A percentile compares a stretch with the other conserved stretches of the same genome.
These are phyloP conservation scores for Cyclotella sp. DNA, from an alignment of 108 stramenopile genomes.

Conservation along the genomic window DNA sequence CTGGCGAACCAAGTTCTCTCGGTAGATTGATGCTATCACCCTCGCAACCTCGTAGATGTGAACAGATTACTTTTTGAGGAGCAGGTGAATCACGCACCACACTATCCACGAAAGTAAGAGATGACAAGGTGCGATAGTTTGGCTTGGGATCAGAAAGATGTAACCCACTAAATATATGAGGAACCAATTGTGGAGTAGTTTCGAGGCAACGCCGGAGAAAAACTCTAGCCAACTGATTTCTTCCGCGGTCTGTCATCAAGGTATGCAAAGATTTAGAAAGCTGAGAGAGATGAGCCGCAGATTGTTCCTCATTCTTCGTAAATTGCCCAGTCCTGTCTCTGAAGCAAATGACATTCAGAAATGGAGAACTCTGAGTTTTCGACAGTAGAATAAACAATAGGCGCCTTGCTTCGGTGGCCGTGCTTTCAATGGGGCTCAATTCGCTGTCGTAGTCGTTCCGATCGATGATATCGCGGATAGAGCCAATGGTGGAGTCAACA, in stretches of 20 bases:
- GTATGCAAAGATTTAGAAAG: slow-evolving; percentile 46
- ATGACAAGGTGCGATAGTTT: slow-evolving; percentile 56
- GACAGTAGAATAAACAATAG: slow-evolving; percentile 67
- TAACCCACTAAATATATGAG: slow-evolving; percentile 56
- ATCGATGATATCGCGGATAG: slow-evolving; percentile 37
- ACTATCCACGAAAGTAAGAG: slow-evolving; percentile 54
- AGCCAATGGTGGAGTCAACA: slow-evolving; percentile 32
- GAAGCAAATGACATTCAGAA: slow-evolving; percentile 41
- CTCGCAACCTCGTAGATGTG: background rate
- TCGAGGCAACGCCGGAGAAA: slow-evolving; percentile 57
- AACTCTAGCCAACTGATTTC: slow-evolving; percentile 35
- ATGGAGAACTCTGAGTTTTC: slow-evolving; percentile 58
- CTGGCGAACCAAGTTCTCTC: background rate
- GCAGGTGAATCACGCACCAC: slow-evolving; percentile 59
- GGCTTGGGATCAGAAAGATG: slow-evolving; percentile 66
- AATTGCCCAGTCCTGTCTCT: background rate
- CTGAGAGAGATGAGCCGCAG: slow-evolving; percentile 25
- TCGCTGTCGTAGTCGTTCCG: slow-evolving; percentile 39
- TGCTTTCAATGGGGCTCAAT: slow-evolving; percentile 25
- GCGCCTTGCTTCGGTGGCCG: slow-evolving; percentile 63
- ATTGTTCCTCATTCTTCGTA: slow-evolving; percentile 25
- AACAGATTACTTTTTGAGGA: slow-evolving; percentile 21
- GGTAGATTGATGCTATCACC: background rate
- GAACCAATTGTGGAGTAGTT: slow-evolving; percentile 57
- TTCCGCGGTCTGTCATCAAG: slow-evolving; percentile 45